Conservation (phyloP, 352 stramenopile genomes). For the Globisporangium echinulatum region DNA sequence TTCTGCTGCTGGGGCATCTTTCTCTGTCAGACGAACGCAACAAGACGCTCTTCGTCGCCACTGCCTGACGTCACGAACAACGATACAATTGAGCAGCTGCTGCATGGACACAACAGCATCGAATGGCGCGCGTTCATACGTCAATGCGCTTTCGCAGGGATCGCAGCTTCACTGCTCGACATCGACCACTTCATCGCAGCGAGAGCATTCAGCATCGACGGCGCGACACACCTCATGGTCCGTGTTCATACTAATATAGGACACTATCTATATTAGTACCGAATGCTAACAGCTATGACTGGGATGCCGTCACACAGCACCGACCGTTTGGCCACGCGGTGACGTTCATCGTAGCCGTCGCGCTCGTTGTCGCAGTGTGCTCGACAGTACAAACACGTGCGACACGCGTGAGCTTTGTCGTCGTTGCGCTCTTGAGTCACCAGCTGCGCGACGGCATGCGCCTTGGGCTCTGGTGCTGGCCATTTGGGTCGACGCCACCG, state of each 20-base stretch:
- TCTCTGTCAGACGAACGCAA: conserved; percentile 27
- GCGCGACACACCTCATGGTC: conserved; percentile 47
- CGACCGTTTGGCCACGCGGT: conserved; percentile 64
- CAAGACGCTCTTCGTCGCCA: neutral
- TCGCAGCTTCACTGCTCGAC: conserved; percentile 46
- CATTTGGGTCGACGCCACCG: conserved; percentile 51
- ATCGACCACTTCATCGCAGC: conserved; percentile 74
- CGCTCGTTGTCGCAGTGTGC: conserved; percentile 28
- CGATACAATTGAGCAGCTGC: neutral
- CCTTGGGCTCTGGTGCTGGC: conserved; percentile 65
- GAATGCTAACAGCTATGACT: neutral
- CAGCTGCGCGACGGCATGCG: conserved; percentile 63
- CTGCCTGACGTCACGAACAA: neutral
- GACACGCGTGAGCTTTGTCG: conserved; percentile 42
- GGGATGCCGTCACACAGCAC: conserved; percentile 5
- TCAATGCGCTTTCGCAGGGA: conserved; percentile 31
- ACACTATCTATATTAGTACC: neutral
- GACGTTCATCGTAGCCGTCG: conserved; percentile 53
- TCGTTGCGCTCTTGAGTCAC: conserved; percentile 54
- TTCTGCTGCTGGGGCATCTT: conserved; percentile 63
- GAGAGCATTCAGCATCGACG: conserved; percentile 39
- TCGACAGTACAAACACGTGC: conserved; percentile 17
- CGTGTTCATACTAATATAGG: no score
- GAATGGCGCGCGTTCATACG: conserved; percentile 24
- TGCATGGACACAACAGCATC: conserved; percentile 1